Percentiles rank a stretch among this genome's conserved stretches.
Evolutionary conservation across 176 grass and related monocot species (phyloP).

Genomic region (Oryza coarctata): DNA sequence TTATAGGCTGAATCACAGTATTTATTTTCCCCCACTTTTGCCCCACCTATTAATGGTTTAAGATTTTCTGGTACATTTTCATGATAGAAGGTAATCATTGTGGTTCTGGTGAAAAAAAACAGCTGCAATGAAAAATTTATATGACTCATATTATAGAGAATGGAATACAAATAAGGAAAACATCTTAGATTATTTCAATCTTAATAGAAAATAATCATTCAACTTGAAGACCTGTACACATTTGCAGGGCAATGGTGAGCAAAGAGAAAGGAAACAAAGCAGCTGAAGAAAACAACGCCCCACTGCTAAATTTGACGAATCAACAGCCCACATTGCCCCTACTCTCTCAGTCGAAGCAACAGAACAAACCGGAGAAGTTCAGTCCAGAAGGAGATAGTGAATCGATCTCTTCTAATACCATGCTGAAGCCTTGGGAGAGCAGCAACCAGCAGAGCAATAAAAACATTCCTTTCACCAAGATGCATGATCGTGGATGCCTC

Average conservation of each 20-base stretch:
- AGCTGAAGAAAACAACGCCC: constrained; percentile 30
- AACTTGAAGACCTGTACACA: not conserved
- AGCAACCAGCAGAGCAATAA: constrained; percentile 48
- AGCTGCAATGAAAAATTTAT: not conserved
- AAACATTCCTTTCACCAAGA: constrained; percentile 29
- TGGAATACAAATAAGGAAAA: not conserved
- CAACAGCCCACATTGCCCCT: constrained; percentile 42
- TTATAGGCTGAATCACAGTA: not conserved
- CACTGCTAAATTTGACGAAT: constrained; percentile 27
- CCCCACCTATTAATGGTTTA: not conserved
- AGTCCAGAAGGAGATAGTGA: constrained; percentile 17
- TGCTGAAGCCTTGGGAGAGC: constrained; percentile 46
- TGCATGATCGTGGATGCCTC: constrained; percentile 44
- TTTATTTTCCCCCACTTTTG: not conserved
- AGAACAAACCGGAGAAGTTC: constrained; percentile 37
- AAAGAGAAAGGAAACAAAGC: constrained; percentile 54
- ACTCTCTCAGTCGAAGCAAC: constrained; percentile 49
- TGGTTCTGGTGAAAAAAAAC: not conserved
- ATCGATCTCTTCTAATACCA: constrained; percentile 36
- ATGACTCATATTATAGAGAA: not conserved
- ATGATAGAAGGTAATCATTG: not conserved
- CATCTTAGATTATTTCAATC: not conserved
- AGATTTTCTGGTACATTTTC: not conserved
- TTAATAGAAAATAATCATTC: not conserved
- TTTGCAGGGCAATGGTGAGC: constrained; percentile 53